Base-by-base conservation (phyloP, 352 stramenopile genomes). In the Globisporangium canariense region DNA sequence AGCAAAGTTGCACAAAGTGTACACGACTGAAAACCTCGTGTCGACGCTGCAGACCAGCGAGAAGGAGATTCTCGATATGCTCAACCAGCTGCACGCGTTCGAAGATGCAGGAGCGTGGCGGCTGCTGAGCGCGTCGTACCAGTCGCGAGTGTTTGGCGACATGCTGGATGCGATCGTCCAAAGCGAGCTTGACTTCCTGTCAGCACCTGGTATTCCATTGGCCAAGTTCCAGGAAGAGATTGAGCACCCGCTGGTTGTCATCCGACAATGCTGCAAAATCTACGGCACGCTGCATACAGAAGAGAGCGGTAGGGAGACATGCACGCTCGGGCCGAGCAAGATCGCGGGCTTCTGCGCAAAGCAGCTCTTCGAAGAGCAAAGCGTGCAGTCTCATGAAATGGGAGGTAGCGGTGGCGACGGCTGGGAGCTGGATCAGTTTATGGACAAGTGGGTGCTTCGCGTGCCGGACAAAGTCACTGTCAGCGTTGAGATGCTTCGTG, bases 381-480 rank as follows among this genome's bases (percentile, higher is more conserved):
- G 59, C 18, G 70, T 75, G 13, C 74, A 86, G 49, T 69, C 63
- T 1, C 69, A 75, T 36, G 67, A 70, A 45, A 62, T 64, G 20
- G 60, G 67, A 4, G 40, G 64, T 9, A 63, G 54, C 2, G 55
- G 22, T 13, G 63, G 74, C 14, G 73, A 84, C 10, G 83, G 74
- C 9, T 90, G 77, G 76, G 54, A 71, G 18, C 63, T 90, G 16
- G 73, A 86, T 4, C 60, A 74, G 50, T 95, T 95, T 51, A 81
- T 95, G 76, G 79, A 93, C 22, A 92, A 95, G 51, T 95, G 86
- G 86, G 78, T 84, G 41, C 65, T 93, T 11, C 79, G 84, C 14
- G 84, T 95, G 3, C 86, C 84, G 2, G 78, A 91, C 30, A 76
- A 70, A 7, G 77, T 95, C 47, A 70, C 59, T 0, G 85, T 93